A percentile compares a stretch with the other conserved stretches of the same genome.
Conservation (phyloP, 495 filamentous ascomycete genomes). For the Talaromyces nanjingensis region DNA sequence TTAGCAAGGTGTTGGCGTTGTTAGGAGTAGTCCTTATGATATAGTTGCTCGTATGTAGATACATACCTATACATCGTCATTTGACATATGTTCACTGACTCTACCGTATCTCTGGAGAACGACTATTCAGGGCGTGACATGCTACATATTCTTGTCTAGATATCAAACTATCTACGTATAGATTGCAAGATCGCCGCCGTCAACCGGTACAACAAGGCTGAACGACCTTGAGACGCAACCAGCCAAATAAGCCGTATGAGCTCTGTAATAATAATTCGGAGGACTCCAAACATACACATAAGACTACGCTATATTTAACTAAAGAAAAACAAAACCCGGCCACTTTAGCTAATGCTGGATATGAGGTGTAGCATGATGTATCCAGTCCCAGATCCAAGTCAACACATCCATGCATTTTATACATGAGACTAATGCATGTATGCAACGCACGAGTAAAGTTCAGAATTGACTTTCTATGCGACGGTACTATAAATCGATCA, state of each 20-base stretch:
- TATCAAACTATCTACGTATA: background rate
- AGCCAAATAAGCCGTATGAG: background rate
- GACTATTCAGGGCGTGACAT: background rate
- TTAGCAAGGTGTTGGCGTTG: constrained; percentile 1
- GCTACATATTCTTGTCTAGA: background rate
- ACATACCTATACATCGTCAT: background rate
- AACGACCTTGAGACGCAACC: background rate
- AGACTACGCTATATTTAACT: background rate
- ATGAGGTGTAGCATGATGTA: background rate
- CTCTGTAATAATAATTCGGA: background rate
- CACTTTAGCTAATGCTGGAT: background rate
- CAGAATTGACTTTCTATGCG: background rate
- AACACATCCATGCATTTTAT: background rate
- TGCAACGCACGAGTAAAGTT: background rate
- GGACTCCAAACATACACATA: background rate
- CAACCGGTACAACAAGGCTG: background rate
- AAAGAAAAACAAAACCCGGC: background rate
- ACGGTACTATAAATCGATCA: background rate
- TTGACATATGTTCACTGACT: background rate
- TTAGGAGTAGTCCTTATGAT: background rate
- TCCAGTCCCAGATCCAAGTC: background rate
- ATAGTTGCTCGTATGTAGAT: background rate
- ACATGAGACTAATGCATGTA: background rate
- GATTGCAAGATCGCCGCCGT: background rate
- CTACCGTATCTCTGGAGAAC: background rate